Conservation (phyloP, 2,329 filamentous ascomycete species). For the Cercospora sp. region DNA sequence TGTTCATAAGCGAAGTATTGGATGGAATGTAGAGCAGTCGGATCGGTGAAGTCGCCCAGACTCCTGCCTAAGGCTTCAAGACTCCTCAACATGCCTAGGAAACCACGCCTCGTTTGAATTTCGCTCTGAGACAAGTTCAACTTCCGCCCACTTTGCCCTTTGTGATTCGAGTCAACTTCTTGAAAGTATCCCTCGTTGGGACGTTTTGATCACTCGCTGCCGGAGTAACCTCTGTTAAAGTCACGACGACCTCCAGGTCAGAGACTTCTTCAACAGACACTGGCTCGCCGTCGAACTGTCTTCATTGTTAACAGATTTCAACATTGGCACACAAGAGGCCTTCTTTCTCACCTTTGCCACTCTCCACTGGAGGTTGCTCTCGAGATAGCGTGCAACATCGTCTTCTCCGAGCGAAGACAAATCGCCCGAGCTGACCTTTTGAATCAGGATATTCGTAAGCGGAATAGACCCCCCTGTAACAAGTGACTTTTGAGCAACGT, state of each 20-base stretch:
- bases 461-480: conserved; percentile 15
- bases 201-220: conserved; percentile 40
- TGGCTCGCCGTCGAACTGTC: conserved; percentile 42
- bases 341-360: conserved; percentile 9
- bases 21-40: neutral
- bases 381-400: conserved; percentile 7
- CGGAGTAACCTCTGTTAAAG: conserved; percentile 43
- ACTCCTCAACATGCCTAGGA: neutral
- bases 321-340: neutral
- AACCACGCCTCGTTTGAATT: neutral
- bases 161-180: conserved; percentile 25
- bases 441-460: conserved; percentile 12
- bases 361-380: conserved; percentile 11
- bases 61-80: neutral
- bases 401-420: conserved; percentile 16
- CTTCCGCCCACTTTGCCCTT: conserved; percentile 29
- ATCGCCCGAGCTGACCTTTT: conserved; percentile 14
- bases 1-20: conserved; percentile 4
- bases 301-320: neutral
- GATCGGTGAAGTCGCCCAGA: neutral
- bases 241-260: conserved; percentile 45
- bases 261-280: conserved; percentile 39
- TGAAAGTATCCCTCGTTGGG: conserved; percentile 42
- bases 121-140: neutral
- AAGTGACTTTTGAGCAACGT: conserved; percentile 28